Evolutionary conservation across 345 rosid species (phyloP).

Genomic region (Aquilaria sinensis): DNA sequence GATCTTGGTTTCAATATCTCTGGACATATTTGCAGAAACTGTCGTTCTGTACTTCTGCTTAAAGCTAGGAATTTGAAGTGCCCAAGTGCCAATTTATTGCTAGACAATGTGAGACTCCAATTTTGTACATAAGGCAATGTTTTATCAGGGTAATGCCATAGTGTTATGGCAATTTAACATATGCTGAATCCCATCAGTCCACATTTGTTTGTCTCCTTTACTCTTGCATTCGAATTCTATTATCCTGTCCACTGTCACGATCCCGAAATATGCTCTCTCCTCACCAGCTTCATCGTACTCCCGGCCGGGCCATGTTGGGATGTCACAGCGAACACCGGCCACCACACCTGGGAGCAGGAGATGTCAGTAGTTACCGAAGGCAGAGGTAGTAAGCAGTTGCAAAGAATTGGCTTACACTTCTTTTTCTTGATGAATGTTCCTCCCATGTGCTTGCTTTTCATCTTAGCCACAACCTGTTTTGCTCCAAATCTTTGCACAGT

Average conservation of each 20-base stretch:
- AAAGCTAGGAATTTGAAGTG: neutral
- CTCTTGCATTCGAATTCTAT: slow-evolving; percentile 77
- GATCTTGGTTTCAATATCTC: no score
- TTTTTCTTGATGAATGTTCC: slow-evolving; percentile 87
- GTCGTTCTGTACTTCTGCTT: no score
- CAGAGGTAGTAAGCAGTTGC: slow-evolving; percentile 6
- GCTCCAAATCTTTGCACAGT: neutral
- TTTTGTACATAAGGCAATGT: no score
- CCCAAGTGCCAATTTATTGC: neutral
- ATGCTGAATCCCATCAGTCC: slow-evolving; percentile 75
- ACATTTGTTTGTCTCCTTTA: slow-evolving; percentile 61
- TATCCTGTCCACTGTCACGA: slow-evolving; percentile 60
- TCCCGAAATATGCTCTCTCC: slow-evolving; percentile 66
- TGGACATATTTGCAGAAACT: no score
- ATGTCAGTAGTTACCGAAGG: slow-evolving; percentile 5
- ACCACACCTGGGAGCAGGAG: slow-evolving; percentile 48
- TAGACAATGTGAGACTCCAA: no score
- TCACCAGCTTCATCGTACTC: slow-evolving; percentile 26
- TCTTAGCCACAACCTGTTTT: slow-evolving; percentile 67
- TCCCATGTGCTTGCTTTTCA: slow-evolving; percentile 88
- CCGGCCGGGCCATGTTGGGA: slow-evolving; percentile 61
- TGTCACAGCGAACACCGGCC: slow-evolving; percentile 50
- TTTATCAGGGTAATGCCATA: slow-evolving; percentile 15
- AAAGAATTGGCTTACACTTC: slow-evolving; percentile 53
- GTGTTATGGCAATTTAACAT: slow-evolving; percentile 44